A percentile compares a stretch with the other conserved stretches of the same genome.
Evolutionary conservation across 495 filamentous ascomycete genomes (phyloP).

Genomic region (Penicillium goetzii): DNA sequence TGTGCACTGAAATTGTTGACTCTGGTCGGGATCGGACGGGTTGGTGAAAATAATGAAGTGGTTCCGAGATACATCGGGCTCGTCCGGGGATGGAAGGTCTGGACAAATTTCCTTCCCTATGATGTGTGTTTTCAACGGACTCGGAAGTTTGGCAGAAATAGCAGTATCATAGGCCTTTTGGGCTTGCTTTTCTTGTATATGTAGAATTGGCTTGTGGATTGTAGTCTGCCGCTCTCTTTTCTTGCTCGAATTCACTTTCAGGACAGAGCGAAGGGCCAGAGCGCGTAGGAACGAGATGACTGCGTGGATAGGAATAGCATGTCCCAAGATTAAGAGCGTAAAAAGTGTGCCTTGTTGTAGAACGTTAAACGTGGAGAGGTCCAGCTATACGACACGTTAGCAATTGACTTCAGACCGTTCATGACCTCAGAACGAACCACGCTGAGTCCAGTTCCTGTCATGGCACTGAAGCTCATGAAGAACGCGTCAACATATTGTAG

Average conservation of each 20-base stretch:
- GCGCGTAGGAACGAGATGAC: constrained; percentile 56
- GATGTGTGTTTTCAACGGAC: constrained; percentile 35
- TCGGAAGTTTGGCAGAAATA: not conserved
- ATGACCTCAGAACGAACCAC: constrained; percentile 50
- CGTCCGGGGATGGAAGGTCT: not conserved
- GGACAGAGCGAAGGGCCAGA: constrained; percentile 65
- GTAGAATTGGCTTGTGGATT: not conserved
- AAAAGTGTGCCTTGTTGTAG: constrained; percentile 78
- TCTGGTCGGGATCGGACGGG: not conserved
- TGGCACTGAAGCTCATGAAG: constrained; percentile 75
- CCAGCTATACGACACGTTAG: constrained; percentile 41
- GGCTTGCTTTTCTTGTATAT: not conserved
- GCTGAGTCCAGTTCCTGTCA: constrained; percentile 76
- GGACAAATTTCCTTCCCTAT: constrained; percentile 4
- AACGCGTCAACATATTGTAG: constrained; percentile 75
- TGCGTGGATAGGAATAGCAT: constrained; percentile 51
- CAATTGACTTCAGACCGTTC: not conserved
- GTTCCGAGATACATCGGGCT: not conserved
- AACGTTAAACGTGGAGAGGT: constrained; percentile 68
- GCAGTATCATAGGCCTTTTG: not conserved
- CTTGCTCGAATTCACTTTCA: constrained; percentile 56
- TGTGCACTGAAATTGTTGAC: constrained; percentile 26
- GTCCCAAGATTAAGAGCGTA: constrained; percentile 70
- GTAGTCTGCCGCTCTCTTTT: constrained; percentile 17
- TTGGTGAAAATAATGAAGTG: constrained; percentile 6